Conservation (phyloP, 495 filamentous ascomycete genomes). For the Xylaria longipes region DNA sequence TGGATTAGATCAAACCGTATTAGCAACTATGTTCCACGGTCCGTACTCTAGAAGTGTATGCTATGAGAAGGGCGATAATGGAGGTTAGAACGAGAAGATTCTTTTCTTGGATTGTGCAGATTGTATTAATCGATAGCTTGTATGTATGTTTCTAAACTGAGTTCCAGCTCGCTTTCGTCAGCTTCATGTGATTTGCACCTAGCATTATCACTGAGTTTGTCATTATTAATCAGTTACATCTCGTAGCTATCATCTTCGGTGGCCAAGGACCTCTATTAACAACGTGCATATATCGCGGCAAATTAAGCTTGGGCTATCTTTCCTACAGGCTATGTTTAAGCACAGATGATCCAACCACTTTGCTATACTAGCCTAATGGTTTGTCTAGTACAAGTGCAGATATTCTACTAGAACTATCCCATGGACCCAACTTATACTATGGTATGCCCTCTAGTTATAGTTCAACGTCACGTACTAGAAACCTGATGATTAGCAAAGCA, state of each 20-base stretch:
- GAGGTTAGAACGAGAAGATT: not conserved
- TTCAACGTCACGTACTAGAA: not conserved
- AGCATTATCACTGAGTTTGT: slow-evolving; percentile 13
- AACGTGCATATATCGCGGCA: not conserved
- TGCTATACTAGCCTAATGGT: not conserved
- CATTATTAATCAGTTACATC: not conserved
- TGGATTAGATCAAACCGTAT: slow-evolving; percentile 41
- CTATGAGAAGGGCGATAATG: not conserved
- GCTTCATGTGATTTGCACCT: not conserved
- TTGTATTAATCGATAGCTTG: slow-evolving; percentile 36
- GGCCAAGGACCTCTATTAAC: not conserved
- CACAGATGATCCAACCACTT: not conserved
- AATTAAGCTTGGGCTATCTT: not conserved
- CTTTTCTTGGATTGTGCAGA: slow-evolving; percentile 33
- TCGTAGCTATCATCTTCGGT: not conserved
- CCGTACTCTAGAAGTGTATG: not conserved
- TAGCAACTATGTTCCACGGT: not conserved
- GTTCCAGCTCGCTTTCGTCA: not conserved
- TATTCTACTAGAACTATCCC: not conserved
- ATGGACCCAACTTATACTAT: not conserved
- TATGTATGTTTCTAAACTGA: slow-evolving; percentile 17
- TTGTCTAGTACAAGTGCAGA: not conserved
- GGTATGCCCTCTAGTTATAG: not conserved
- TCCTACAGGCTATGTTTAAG: not conserved
- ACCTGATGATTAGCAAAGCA: not conserved